Percentiles rank a stretch among this genome's conserved stretches.
Conservation (phyloP, 139 green algal genomes). For the Nannochloris sp. region DNA sequence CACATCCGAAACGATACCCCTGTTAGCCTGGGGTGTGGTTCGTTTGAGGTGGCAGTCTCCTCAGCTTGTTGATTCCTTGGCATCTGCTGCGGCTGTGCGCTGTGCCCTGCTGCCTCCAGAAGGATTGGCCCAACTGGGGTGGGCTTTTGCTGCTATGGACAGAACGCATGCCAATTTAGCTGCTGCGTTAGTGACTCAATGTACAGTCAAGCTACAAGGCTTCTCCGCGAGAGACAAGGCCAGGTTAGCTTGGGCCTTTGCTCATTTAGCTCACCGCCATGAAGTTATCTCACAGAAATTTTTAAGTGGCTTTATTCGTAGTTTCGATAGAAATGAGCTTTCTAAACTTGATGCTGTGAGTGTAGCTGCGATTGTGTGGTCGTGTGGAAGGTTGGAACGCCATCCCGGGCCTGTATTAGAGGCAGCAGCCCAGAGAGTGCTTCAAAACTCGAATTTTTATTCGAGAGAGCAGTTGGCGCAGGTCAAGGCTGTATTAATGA, state of each 20-base stretch:
- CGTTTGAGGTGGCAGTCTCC: neutral
- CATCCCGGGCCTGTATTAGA: neutral
- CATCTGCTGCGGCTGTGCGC: neutral
- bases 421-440: neutral
- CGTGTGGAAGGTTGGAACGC: neutral
- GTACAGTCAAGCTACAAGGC: neutral
- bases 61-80: neutral
- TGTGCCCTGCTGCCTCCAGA: neutral
- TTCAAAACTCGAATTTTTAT: neutral
- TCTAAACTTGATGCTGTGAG: neutral
- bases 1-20: neutral
- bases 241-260: conserved; percentile 2
- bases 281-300: too few species aligned
- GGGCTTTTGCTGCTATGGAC: neutral
- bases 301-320: too few species aligned
- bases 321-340: neutral
- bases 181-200: neutral
- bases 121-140: neutral
- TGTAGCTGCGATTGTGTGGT: neutral
- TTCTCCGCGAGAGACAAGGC: neutral
- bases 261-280: too few species aligned
- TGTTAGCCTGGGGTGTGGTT: neutral
- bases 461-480: neutral
- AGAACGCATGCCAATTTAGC: neutral
- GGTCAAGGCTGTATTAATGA: neutral